Base-by-base conservation (phyloP, 2,329 filamentous ascomycete species). In the Aureobasidium sp. region DNA sequence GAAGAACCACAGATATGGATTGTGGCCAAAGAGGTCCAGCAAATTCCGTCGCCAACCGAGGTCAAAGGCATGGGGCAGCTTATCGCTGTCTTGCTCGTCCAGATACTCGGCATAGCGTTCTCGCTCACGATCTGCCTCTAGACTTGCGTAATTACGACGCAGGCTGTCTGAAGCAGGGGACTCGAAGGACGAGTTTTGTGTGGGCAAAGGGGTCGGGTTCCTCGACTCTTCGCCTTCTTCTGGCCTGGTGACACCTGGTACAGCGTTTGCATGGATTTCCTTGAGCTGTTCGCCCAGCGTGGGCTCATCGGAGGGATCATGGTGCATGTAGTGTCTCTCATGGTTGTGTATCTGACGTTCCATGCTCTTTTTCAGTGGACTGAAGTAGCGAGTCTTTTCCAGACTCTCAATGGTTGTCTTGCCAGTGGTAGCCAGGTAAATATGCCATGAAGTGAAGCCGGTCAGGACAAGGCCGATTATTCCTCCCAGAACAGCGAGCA, bases 401-500 rank as follows among this genome's bases (percentile, higher is more conserved):
- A 99, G 79, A 69, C 89, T 96, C 74, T 99, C 94, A 63, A 99
- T 97, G 3, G 94, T 99, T 0, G 94, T 99, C 75, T 95, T 87
- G 3, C 90, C 91, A 29, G 84, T 83, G 60, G 83, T 78, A 1
- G 90, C 90, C 1, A 99, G 82, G 73, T 89, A 85, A 62, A 97
- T 82, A 78, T 99, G 94, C 92, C 94, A 99, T 1, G 78, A 83
- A 0, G 92, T 96, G 71, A 99, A 99, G 0, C 90, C 91, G 14
- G 87, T 87, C 22, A 99, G 80, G 1, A 97, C 93, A 9, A 99
- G 75, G 0, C 90, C 91, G 65, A 99, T 95, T 67, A 99, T 95
- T 15, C 92, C 93, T 41, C 89, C 86, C 44, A 97, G 80, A 25
- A 97, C 90, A 25, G 87, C 87, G 61, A 97, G 80, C 70, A 99